Evolutionary conservation across 495 filamentous ascomycete genomes (phyloP), one percentile per base, ranked within the genome.

Genomic region (Jackrogersella multiformis): DNA sequence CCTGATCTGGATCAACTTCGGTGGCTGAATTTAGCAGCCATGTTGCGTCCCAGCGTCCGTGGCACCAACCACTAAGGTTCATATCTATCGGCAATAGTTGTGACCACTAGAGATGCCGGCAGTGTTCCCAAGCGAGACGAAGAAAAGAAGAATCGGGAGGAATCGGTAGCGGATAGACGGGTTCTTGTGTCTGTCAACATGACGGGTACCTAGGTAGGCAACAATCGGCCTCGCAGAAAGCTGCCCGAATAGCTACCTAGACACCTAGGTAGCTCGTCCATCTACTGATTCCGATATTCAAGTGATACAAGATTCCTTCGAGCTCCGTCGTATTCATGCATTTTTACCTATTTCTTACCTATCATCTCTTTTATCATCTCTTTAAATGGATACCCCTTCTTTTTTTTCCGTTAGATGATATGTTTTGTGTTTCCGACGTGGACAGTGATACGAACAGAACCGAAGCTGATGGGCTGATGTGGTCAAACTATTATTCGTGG

Each of bases 61-160:
- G 60, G 56, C 56, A 64, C 60, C 55, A 52, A 53, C 41, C 46
- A 26, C 15, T 44, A 13, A 30, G 13, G 49, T 34, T 56, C 28
- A 57, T 45, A 51, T 56, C 16, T 15, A 34, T 56, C 66, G 66
- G 66, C 56, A 64, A 55, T 64, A 61, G 44, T 59, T 60, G 32
- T 45, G 48, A n/a, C 42, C 55, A 60, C 36, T 55, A 41, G 34
- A 57, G 52, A 62, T 42, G 46, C 61, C 55, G 61, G 42, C 39
- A 69, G 34, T 64, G 15, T 49, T 64, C 48, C 48, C 55, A 64
- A 60, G 66, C n/a, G 66, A 57, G 39, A 48, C 35, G 66, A 56
- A 59, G 38, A 55, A 26, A 32, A 45, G 6, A 13, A 18, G 32
- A 7, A 9, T 69, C 66, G 66, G 67, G 61, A 70, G 61, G 42